Conservation (phyloP, 164 flowering plant genomes). For the Annona squamosa region DNA sequence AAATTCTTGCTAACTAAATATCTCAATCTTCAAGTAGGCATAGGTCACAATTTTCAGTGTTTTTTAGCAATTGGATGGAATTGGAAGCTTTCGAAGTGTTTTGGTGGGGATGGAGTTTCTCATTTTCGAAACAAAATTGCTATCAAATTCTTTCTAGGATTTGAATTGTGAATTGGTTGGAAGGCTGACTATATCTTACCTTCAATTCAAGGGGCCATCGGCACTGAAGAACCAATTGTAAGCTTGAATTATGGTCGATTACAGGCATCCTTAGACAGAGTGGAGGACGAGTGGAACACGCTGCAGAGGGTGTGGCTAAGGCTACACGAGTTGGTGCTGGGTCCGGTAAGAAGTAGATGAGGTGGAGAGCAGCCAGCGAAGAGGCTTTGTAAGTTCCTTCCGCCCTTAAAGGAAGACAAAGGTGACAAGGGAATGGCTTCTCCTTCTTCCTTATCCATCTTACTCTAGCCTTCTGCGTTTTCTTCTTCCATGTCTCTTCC, state of each 20-base stretch:
- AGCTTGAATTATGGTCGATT: constrained; percentile 72
- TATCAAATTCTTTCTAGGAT: constrained; percentile 62
- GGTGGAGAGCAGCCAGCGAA: too few relatives aligned
- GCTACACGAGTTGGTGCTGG: too few relatives aligned
- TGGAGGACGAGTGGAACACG: constrained; percentile 32
- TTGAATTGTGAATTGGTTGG: constrained; percentile 89
- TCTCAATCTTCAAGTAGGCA: constrained; percentile 83
- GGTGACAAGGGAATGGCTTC: constrained; percentile 22
- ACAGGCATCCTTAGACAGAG: constrained; percentile 80
- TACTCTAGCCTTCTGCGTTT: background rate
- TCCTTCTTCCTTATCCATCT: constrained; percentile 20
- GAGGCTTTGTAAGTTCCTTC: too few relatives aligned
- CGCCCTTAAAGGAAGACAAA: too few relatives aligned
- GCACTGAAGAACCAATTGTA: constrained; percentile 66
- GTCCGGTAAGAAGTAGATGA: too few relatives aligned
- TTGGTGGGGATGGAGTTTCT: constrained; percentile 87
- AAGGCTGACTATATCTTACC: constrained; percentile 89
- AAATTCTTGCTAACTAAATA: constrained; percentile 74
- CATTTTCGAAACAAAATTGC: constrained; percentile 77
- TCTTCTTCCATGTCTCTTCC: constrained; percentile 5
- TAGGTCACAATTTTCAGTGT: constrained; percentile 74
- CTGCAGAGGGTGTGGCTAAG: too few relatives aligned
- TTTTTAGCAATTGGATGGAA: constrained; percentile 88
- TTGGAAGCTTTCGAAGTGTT: constrained; percentile 84
- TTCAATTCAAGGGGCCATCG: constrained; percentile 83